Percentiles rank a stretch among this genome's conserved stretches.
Evolutionary conservation across 169 alveolate species (phyloP).

Genomic region (Neospora caninum): DNA sequence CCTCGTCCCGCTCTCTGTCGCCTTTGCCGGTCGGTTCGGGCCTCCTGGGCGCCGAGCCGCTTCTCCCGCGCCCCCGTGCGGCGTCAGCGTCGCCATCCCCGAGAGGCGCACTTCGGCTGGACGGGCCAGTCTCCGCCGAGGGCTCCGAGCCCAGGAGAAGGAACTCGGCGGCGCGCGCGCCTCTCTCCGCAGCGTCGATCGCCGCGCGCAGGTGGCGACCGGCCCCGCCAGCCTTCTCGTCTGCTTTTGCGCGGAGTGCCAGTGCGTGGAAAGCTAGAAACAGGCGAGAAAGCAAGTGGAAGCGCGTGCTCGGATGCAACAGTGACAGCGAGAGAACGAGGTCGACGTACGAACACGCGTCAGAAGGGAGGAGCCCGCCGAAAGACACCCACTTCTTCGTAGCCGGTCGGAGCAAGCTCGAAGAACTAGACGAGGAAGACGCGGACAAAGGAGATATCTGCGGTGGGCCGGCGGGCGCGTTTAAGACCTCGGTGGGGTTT

Average conservation of each 20-base stretch:
- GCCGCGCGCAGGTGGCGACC: background rate
- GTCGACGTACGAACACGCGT: slow-evolving; percentile 37
- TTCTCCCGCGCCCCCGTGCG: background rate
- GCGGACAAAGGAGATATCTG: background rate
- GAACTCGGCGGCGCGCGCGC: background rate
- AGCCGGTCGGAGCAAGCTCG: background rate
- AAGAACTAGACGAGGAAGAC: background rate
- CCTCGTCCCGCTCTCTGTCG: background rate
- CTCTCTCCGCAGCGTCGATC: background rate
- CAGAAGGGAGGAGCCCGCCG: slow-evolving; percentile 14
- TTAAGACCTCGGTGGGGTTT: background rate
- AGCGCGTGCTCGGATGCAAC: slow-evolving; percentile 29
- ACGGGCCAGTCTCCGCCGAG: too few relatives aligned
- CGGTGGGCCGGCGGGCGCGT: background rate
- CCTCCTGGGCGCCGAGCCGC: background rate
- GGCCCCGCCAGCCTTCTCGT: background rate
- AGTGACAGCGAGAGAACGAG: slow-evolving; percentile 6
- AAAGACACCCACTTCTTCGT: too few relatives aligned
- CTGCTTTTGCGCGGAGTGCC: background rate
- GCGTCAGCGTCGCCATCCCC: background rate
- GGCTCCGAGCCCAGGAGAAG: background rate
- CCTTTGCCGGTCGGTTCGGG: background rate
- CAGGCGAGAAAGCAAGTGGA: slow-evolving; percentile 29
- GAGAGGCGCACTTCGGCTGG: background rate
- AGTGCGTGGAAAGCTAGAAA: slow-evolving; percentile 30